These are phyloP conservation scores for Coniochaeta pulveracea DNA, from an alignment of 2,329 filamentous ascomycete species.

Conservation along the genomic window DNA sequence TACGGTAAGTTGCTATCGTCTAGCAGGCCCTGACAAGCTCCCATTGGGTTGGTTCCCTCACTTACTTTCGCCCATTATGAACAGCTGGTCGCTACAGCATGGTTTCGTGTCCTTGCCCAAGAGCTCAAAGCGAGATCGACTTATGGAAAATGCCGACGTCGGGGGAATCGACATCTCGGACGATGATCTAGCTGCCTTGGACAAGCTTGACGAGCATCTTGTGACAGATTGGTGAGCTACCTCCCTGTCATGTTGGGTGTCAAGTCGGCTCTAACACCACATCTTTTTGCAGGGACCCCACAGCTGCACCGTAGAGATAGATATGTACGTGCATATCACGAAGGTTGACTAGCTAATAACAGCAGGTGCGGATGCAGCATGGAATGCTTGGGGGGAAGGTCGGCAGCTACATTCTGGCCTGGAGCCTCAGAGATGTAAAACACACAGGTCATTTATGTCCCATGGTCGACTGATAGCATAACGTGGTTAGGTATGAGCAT, in stretches of 20 bases:
- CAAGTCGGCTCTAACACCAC: background rate
- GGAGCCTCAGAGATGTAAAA: too few species aligned
- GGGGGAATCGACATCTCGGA: conserved; percentile 47
- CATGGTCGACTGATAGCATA: too few species aligned
- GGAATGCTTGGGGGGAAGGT: too few species aligned
- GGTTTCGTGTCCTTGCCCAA: conserved; percentile 65
- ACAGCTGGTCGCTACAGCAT: conserved; percentile 65
- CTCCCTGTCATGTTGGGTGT: background rate
- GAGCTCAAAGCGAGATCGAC: conserved; percentile 50
- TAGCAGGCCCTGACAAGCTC: too few species aligned
- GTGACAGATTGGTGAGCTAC: conserved; percentile 52
- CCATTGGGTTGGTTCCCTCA: too few species aligned
- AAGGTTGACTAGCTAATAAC: too few species aligned
- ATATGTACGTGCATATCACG: too few species aligned
- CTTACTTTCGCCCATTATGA: too few species aligned
- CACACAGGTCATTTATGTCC: too few species aligned
- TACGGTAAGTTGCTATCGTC: conserved; percentile 37
- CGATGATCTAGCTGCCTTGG: conserved; percentile 52
- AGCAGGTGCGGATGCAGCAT: too few species aligned
- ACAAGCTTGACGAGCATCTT: conserved; percentile 58
- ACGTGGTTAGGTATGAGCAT: too few species aligned
- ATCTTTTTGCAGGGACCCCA: conserved; percentile 10
- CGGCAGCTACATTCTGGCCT: too few species aligned
- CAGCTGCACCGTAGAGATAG: conserved; percentile 12
- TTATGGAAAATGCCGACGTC: conserved; percentile 54